phyloP scores from a whole-genome alignment of 495 filamentous ascomycete genomes.

The Aspergillus bertholletiae region DNA sequence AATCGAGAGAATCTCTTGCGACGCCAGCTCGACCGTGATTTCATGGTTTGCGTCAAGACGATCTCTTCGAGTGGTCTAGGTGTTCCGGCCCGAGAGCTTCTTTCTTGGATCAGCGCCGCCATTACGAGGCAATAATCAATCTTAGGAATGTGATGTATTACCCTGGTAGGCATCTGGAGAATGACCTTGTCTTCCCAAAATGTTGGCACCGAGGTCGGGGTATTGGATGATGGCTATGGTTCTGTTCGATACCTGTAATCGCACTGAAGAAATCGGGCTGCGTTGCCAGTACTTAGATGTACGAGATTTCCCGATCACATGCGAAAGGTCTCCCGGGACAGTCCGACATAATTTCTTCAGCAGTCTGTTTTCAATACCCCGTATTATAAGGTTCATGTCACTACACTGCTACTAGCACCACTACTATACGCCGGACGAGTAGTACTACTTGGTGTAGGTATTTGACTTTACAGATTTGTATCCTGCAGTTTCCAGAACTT shows the following conservation, averaged over 20 bases:
- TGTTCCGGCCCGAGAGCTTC: constrained; percentile 6
- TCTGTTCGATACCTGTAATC: background rate
- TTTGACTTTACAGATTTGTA: too few species aligned
- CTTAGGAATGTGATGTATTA: background rate
- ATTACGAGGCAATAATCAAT: background rate
- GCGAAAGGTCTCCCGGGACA: constrained; percentile 8
- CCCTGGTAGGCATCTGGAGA: background rate
- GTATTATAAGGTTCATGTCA: too few species aligned
- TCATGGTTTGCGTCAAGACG: constrained; percentile 17
- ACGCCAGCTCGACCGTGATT: constrained; percentile 6
- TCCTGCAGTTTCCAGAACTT: background rate
- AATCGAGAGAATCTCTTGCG: background rate
- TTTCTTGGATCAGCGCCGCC: background rate
- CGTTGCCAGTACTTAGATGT: constrained; percentile 2
- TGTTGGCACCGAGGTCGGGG: background rate
- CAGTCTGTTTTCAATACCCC: background rate
- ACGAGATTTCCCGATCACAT: constrained; percentile 15
- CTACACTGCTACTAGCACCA: too few species aligned
- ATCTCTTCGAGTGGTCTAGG: constrained; percentile 2
- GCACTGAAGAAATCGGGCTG: background rate
- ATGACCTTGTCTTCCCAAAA: background rate
- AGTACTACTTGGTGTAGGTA: background rate
- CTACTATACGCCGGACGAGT: too few species aligned
- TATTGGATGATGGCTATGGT: background rate
- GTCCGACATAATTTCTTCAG: constrained; percentile 4